phyloP scores from a whole-genome alignment of 2,329 filamentous ascomycete species.

The Aspergillus arachidicola region DNA sequence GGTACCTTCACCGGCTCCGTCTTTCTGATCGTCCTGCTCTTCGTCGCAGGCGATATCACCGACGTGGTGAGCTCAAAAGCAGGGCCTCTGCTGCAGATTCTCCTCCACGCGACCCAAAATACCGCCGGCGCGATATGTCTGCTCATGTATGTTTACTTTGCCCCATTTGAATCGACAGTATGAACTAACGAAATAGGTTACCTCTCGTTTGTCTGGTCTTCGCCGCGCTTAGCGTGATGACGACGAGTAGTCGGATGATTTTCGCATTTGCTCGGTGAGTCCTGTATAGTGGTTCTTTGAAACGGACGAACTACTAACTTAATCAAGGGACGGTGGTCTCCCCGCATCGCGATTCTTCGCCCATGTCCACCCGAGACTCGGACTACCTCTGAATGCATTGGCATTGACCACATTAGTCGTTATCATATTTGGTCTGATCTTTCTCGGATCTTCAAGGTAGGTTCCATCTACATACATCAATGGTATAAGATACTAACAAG shows the following conservation, averaged over 20 bases:
- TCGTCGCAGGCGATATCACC: constrained; percentile 61
- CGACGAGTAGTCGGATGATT: constrained; percentile 36
- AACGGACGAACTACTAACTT: neutral
- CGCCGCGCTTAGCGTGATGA: constrained; percentile 35
- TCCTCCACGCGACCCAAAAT: constrained; percentile 64
- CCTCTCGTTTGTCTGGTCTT: constrained; percentile 32
- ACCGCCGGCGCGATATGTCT: constrained; percentile 64
- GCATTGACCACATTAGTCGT: constrained; percentile 62
- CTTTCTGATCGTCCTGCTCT: constrained; percentile 64
- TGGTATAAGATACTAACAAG: neutral
- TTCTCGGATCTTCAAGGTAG: constrained; percentile 60
- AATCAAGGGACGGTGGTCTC: constrained; percentile 62
- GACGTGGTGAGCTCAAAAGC: constrained; percentile 57
- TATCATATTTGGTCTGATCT: constrained; percentile 69
- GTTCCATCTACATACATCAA: constrained; percentile 2
- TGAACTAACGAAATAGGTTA: constrained; percentile 24
- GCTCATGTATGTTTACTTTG: constrained; percentile 51
- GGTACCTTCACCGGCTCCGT: constrained; percentile 64
- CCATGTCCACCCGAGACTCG: constrained; percentile 61
- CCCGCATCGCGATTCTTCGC: constrained; percentile 63
- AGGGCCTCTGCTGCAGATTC: constrained; percentile 63
- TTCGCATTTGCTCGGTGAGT: constrained; percentile 32
- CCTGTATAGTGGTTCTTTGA: neutral
- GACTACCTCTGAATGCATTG: constrained; percentile 67
- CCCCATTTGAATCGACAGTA: neutral